Conservation (phyloP, 1,284 basidiomycete genomes). For the Athelia psychrophila region DNA sequence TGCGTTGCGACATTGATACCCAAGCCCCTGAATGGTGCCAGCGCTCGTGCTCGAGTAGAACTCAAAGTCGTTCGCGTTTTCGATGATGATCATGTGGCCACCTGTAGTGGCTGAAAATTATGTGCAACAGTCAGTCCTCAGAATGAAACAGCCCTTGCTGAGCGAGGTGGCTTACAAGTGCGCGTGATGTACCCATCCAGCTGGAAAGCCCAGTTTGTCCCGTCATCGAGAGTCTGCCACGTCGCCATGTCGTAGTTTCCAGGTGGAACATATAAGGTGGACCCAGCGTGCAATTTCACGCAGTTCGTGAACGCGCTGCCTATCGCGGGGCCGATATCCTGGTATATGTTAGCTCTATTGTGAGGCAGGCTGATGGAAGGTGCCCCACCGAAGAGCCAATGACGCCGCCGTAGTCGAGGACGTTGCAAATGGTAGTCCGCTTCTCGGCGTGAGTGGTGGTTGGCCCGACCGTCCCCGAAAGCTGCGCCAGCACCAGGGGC, state of each 20-base stretch:
- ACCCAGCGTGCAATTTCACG: conserved; percentile 23
- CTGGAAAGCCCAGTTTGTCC: conserved; percentile 29
- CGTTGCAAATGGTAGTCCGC: conserved; percentile 7
- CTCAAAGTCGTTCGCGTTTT: conserved; percentile 34
- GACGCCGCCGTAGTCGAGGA: conserved; percentile 2
- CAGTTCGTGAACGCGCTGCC: conserved; percentile 13
- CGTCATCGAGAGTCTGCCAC: conserved; percentile 26
- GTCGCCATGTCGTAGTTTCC: conserved; percentile 30
- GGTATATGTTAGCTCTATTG: no score
- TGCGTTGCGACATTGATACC: conserved; percentile 30
- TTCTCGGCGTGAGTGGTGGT: conserved; percentile 6
- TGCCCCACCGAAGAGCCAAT: conserved; percentile 4
- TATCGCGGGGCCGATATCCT: no score
- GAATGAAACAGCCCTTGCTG: neutral
- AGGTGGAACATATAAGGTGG: conserved; percentile 26
- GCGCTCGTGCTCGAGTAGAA: conserved; percentile 32
- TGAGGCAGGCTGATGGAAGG: conserved; percentile 5
- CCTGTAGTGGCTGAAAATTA: conserved; percentile 20
- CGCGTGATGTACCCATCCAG: conserved; percentile 30
- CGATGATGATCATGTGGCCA: conserved; percentile 30
- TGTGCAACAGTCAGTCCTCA: neutral
- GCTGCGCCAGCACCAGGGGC: neutral
- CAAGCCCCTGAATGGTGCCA: conserved; percentile 32
- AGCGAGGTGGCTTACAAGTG: conserved; percentile 13
- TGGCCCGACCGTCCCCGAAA: conserved; percentile 9